Evolutionary conservation across 768 basidiomycete species (phyloP), one percentile per base, ranked within the genome.

Genomic region (Boletellus ananiceps): DNA sequence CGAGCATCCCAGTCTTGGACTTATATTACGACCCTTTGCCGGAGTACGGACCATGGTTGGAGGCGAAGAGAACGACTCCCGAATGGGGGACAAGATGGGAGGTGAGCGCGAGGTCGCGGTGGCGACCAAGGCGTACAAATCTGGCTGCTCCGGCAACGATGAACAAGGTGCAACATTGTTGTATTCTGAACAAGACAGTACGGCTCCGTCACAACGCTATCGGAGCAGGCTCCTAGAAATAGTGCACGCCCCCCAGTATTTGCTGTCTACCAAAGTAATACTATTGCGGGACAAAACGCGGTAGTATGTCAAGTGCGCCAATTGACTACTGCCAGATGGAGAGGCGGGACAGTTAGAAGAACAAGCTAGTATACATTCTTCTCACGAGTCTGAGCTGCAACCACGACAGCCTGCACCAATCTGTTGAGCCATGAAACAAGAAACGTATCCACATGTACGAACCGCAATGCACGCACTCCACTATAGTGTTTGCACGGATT

Each of bases 381-480:
- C 8, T 70, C 67, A 89, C 25, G 87, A 91, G 64, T 93, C 90
- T 14, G 91, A 94, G 60, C 90, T 92, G 60, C 91, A 94, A 9
- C 91, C 91, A 55, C 88, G 85, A 62, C 91, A 94, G 12, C 91
- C 91, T 93, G 52, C 3, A 46, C 27, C 51, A 38, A 55, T 55
- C 40, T 31, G 9, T 19, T 64, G n/a, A 61, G 54, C 27, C 8
- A 47, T 39, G 32, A 34, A 47, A 14, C n/a, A 15, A 44, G 29
- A 36, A 25, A 41, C 32, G 47, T 31, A 46, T 15, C 23, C 37
- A 19, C 25, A 8, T 9, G 29, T 27, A 81, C 91, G 52, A 59
- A 94, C 95, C 95, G 68, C 95, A 97, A 64, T 97, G 93, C 40
- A 91, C 88, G 70, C 95, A 99, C 68, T 99, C 93, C 2, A 98